These are phyloP conservation scores for Polysphondylium violaceum DNA, from an alignment of 78 protist species.

Conservation along the genomic window DNA sequence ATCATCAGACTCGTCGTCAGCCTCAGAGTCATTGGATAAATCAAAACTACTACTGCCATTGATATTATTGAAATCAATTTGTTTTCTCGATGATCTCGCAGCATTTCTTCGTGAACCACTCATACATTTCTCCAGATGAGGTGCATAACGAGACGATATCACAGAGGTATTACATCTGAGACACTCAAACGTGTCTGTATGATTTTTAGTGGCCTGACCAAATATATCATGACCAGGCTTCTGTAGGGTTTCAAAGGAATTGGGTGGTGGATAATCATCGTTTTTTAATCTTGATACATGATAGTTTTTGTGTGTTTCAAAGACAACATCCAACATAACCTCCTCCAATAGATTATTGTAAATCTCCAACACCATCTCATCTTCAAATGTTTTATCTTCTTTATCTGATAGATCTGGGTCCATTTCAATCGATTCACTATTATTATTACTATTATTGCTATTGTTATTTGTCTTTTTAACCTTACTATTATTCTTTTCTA, in stretches of 20 bases:
- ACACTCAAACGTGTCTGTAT: slow-evolving; percentile 73
- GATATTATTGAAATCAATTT: not conserved
- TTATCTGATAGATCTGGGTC: slow-evolving; percentile 39
- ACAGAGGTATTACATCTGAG: slow-evolving; percentile 62
- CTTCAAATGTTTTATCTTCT: slow-evolving; percentile 59
- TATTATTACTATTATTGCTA: not conserved
- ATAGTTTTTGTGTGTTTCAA: slow-evolving; percentile 47
- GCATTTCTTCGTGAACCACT: slow-evolving; percentile 56
- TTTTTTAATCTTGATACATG: not conserved
- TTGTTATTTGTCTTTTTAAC: not conserved
- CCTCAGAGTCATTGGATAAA: not conserved
- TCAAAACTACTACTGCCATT: not conserved
- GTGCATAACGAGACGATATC: slow-evolving; percentile 68
- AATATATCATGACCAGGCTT: slow-evolving; percentile 52
- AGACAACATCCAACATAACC: slow-evolving; percentile 39
- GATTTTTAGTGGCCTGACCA: slow-evolving; percentile 64
- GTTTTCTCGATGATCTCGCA: slow-evolving; percentile 49
- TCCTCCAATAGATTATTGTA: slow-evolving; percentile 52
- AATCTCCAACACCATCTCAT: slow-evolving; percentile 57
- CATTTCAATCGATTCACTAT: not conserved
- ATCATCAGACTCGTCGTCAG: slow-evolving; percentile 66
- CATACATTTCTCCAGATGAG: slow-evolving; percentile 87
- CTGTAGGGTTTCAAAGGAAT: not conserved
- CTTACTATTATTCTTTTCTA: not conserved
- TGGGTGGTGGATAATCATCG: not conserved